These are phyloP conservation scores for Neotropicomus parvogracilis DNA, from an alignment of 1,284 basidiomycete species.

Conservation along the genomic window DNA sequence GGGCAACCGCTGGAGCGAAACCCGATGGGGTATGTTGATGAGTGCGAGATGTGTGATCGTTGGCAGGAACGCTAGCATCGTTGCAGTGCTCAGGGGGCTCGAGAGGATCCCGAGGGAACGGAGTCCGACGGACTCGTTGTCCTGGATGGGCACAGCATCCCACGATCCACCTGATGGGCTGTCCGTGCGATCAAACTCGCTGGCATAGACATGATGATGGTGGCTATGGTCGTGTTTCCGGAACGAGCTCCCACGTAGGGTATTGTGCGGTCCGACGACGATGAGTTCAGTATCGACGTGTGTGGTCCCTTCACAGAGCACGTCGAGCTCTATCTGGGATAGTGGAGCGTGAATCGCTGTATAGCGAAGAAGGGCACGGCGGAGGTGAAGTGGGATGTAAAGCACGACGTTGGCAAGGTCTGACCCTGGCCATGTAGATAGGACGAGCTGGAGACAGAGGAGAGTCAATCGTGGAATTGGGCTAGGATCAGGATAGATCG, in stretches of 20 bases:
- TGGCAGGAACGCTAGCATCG: conserved; percentile 50
- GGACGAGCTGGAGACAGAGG: conserved; percentile 40
- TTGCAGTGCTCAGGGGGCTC: conserved; percentile 33
- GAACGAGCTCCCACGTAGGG: conserved; percentile 44
- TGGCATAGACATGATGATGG: not conserved
- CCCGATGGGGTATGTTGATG: conserved; percentile 40
- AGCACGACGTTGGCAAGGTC: conserved; percentile 43
- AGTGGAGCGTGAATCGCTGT: conserved; percentile 55
- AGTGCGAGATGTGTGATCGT: conserved; percentile 58
- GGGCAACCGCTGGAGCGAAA: conserved; percentile 55
- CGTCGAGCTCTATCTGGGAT: conserved; percentile 43
- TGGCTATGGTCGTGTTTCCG: conserved; percentile 8
- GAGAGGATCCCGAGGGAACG: conserved; percentile 41
- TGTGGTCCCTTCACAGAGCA: conserved; percentile 45
- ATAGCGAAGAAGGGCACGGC: conserved; percentile 52
- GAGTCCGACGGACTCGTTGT: conserved; percentile 30
- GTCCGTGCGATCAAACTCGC: not conserved
- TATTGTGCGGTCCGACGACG: conserved; percentile 52
- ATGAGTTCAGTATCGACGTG: conserved; percentile 61
- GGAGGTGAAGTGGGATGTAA: conserved; percentile 53
- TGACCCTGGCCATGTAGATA: conserved; percentile 22
- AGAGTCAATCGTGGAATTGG: conserved; percentile 45
- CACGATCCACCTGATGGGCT: conserved; percentile 14
- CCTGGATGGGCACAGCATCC: conserved; percentile 21
- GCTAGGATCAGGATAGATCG: conserved; percentile 12